Evolutionary conservation across 2,329 filamentous ascomycete genomes (phyloP), one percentile per base, ranked within the genome.

Genomic region (Fusarium devonianum): DNA sequence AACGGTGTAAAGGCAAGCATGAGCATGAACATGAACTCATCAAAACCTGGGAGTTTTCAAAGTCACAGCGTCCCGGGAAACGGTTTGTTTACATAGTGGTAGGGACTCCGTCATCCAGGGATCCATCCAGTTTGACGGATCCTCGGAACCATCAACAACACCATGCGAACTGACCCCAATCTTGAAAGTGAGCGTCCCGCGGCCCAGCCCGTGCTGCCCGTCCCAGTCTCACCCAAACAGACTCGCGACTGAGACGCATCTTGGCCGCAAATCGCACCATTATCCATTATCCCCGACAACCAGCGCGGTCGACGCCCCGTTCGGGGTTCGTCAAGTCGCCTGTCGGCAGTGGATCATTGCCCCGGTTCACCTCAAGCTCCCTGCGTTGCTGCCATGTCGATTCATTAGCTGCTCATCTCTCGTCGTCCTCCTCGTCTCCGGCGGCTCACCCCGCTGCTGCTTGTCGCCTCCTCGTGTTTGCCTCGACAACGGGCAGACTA

Each of bases 51-150:
- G 28, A 25, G 30, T 32, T 33, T 21, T 4, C 19, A 26, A 26
- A 30, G 18, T 30, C 25, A 17, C 34, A 37, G 25, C 26, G 42
- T 32, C 30, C 30, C 16, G 52, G 56, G 56, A 56, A 28, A 28
- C 40, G 41, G 56, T 55, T 60, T 60, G 56, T 60, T 60, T 60
- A 60, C 56, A 60, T 60, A 60, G 55, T 30, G 49, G 47, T 23
- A 38, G 39, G 35, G 37, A 11, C 11, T 16, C 16, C 8, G n/a
- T n/a, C 33, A 51, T 25, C 19, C 19, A 18, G n/a, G 19, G 50
- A 33, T 56, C 45, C 35, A 40, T n/a, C n/a, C 23, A 25, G 4
- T 25, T 8, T 8, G 23, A 51, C 49, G 40, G 40, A 41, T 29
- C 49, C 50, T 58, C 49, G 53, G 52, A 33, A 53, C 53, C 53